A percentile compares a stretch with the other conserved stretches of the same genome.
Conservation (phyloP, 2,329 filamentous ascomycete genomes). For the Stylonectria norvegica region DNA sequence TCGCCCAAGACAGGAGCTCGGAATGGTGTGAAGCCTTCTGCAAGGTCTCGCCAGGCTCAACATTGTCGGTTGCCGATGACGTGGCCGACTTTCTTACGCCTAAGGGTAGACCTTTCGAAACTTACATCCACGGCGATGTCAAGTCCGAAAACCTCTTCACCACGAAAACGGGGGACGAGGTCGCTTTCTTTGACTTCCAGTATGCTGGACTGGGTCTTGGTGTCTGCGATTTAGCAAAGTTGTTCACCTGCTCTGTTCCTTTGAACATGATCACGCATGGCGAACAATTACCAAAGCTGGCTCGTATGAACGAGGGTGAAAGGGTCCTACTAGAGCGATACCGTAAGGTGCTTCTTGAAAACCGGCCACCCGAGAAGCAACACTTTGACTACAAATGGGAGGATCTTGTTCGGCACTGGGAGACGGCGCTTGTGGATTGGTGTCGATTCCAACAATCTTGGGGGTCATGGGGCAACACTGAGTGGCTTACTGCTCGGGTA, state of each 20-base stretch:
- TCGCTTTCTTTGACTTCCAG: constrained; percentile 68
- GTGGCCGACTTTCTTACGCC: constrained; percentile 51
- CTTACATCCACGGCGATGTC: constrained; percentile 65
- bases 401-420: constrained; percentile 58
- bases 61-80: constrained; percentile 46
- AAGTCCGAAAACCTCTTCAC: constrained; percentile 68
- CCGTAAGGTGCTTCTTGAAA: constrained; percentile 32
- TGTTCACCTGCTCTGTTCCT: constrained; percentile 65
- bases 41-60: constrained; percentile 17
- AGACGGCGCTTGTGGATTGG: constrained; percentile 66
- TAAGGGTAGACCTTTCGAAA: constrained; percentile 43
- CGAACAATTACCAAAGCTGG: constrained; percentile 29
- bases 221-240: constrained; percentile 63
- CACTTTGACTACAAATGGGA: constrained; percentile 49
- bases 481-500: constrained; percentile 55
- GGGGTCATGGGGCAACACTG: constrained; percentile 60
- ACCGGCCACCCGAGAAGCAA: not conserved
- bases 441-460: constrained; percentile 58
- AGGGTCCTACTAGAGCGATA: constrained; percentile 50
- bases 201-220: constrained; percentile 63
- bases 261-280: constrained; percentile 45
- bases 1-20: constrained; percentile 44
- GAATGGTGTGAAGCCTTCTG: constrained; percentile 57
- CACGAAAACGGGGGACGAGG: constrained; percentile 42
- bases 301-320: constrained; percentile 49